Evolutionary conservation across 148 eudicot genomes (phyloP), one percentile per base, ranked within the genome.

Genomic region (Mesembryanthemum crystallinum): DNA sequence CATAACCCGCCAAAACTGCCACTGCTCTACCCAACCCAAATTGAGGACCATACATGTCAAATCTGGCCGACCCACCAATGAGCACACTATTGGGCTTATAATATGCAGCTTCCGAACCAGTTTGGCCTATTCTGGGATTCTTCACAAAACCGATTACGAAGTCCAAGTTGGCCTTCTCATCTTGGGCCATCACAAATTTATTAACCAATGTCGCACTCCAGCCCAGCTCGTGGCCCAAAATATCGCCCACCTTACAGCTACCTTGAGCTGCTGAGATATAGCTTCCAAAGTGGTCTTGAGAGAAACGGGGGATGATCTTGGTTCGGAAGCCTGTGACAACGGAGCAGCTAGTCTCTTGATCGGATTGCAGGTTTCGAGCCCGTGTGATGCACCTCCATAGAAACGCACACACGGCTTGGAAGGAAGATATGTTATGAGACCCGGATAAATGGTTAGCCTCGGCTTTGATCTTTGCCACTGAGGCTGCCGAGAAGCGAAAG

Each of bases 41-140:
- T 67, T 90, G 92, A 25, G 88, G 87, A 23, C 91, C 91, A 71
- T 91, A 93, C 86, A 88, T 93, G 4, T 91, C 88, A 30, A 91
- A 88, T 76, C 88, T 77, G 0, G 92, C 82, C 0, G 98, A 91
- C 23, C 98, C 92, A 0, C 91, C 96, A 80, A 91, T 84, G 1
- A 62, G 82, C 77, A 78, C 88, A n/a, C 78, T 80, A 52, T 0
- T 75, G 0, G 89, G 85, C 89, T 78, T 78, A 78, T 11, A 83
- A 77, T n/a, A n/a, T n/a, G n/a, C n/a, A n/a, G n/a, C n/a, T n/a
- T n/a, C n/a, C n/a, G n/a, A n/a, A n/a, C n/a, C n/a, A n/a, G n/a
- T n/a, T n/a, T n/a, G n/a, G n/a, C n/a, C n/a, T n/a, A n/a, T n/a
- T n/a, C n/a, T n/a, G 0, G 73, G 64, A 3, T 14, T 9, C 21